phyloP scores from a whole-genome alignment of 306 rosid species.

The Dryas drummondii region DNA sequence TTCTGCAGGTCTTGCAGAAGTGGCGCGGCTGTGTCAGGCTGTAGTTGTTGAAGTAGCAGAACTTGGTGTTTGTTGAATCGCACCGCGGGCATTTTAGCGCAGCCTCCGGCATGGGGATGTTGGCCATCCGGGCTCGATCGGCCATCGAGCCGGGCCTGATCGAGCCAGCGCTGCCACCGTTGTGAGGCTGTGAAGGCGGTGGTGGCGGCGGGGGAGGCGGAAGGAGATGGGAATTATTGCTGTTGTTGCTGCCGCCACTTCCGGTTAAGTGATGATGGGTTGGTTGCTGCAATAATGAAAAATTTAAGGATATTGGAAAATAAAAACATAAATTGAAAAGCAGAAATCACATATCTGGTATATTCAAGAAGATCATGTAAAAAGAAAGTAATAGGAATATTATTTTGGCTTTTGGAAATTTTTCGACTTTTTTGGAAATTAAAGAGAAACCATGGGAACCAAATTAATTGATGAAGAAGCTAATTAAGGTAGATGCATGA shows the following conservation, averaged over 20 bases:
- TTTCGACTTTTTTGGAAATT: constrained; percentile 22
- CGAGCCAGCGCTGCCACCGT: constrained; percentile 36
- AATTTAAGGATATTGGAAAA: constrained; percentile 8
- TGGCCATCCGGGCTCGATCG: constrained; percentile 83
- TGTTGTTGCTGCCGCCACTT: constrained; percentile 21
- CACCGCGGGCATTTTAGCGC: constrained; percentile 82
- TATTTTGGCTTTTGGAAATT: constrained; percentile 40
- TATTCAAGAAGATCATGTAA: constrained; percentile 58
- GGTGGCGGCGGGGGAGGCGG: constrained; percentile 39
- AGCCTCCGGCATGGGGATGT: constrained; percentile 68
- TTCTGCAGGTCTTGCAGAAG: constrained; percentile 86
- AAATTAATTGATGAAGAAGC: background rate
- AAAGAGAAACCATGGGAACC: background rate
- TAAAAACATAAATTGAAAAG: constrained; percentile 25
- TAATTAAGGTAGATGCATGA: constrained; percentile 17
- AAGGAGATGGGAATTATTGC: constrained; percentile 46
- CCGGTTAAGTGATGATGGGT: constrained; percentile 23
- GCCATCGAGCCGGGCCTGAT: constrained; percentile 77
- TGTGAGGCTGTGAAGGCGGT: constrained; percentile 40
- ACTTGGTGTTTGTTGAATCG: constrained; percentile 86
- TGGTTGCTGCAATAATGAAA: constrained; percentile 27
- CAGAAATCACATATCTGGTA: constrained; percentile 59
- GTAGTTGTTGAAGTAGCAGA: constrained; percentile 93
- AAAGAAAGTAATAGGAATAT: constrained; percentile 58
- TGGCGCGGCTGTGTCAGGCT: constrained; percentile 94